These are phyloP conservation scores for Aspergillus melleus DNA, from an alignment of 2,329 filamentous ascomycete species.

Conservation along the genomic window DNA sequence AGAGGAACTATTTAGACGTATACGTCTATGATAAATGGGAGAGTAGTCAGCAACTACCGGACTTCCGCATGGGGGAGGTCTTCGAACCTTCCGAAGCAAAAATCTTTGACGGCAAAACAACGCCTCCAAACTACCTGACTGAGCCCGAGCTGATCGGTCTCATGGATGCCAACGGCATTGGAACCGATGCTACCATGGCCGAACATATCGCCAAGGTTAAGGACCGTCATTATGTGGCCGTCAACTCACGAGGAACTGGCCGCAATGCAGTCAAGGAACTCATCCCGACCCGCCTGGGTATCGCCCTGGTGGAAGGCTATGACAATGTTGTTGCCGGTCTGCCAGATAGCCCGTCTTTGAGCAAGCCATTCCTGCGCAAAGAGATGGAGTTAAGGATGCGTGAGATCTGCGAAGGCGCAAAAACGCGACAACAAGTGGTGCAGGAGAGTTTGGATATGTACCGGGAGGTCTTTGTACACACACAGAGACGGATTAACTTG, in stretches of 20 bases:
- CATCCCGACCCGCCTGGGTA: conserved; percentile 85
- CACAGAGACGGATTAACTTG: conserved; percentile 69
- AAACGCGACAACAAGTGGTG: conserved; percentile 72
- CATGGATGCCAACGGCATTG: conserved; percentile 98
- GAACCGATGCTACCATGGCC: conserved; percentile 98
- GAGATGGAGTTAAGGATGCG: conserved; percentile 99
- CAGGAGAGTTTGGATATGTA: conserved; percentile 85
- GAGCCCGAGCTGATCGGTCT: conserved; percentile 93
- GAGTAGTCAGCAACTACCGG: conserved; percentile 77
- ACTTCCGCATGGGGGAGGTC: conserved; percentile 73
- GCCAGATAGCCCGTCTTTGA: conserved; percentile 63
- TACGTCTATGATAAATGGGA: conserved; percentile 98
- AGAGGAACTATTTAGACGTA: conserved; percentile 91
- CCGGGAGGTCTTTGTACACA: conserved; percentile 79
- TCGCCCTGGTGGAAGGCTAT: conserved; percentile 91
- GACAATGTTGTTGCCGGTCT: conserved; percentile 91
- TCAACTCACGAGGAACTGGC: conserved; percentile 54
- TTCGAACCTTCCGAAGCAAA: conserved; percentile 88
- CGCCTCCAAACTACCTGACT: conserved; percentile 80
- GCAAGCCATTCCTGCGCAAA: conserved; percentile 93
- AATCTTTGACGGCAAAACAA: conserved; percentile 89
- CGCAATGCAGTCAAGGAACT: conserved; percentile 71
- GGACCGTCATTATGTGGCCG: conserved; percentile 79
- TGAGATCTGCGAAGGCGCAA: conserved; percentile 86
- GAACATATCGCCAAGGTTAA: conserved; percentile 98